Conservation (phyloP, 1,284 basidiomycete genomes). For the Rhodofomes roseus region DNA sequence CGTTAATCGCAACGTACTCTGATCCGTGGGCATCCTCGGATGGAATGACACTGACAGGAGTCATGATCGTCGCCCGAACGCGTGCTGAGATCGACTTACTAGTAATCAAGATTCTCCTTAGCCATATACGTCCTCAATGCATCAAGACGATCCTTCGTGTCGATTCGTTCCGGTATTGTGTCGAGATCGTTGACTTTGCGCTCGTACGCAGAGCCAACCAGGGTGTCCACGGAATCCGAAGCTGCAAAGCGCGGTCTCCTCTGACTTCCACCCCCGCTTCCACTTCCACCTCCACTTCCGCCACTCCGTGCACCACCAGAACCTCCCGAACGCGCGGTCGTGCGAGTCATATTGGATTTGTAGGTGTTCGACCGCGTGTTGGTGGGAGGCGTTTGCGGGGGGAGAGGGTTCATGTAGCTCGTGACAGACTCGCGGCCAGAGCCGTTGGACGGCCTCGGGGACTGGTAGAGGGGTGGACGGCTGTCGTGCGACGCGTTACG, state of each 20-base stretch:
- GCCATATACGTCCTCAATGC: conserved; percentile 68
- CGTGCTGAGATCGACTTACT: conserved; percentile 51
- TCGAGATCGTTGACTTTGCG: conserved; percentile 65
- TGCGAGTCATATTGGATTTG: conserved; percentile 22
- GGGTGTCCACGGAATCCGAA: conserved; percentile 64
- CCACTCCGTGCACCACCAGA: conserved; percentile 2
- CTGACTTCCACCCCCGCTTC: conserved; percentile 1
- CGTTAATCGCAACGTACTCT: conserved; percentile 79
- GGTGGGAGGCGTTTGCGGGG: conserved; percentile 12
- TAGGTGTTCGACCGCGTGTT: conserved; percentile 25
- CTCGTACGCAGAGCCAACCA: conserved; percentile 66
- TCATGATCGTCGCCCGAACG: conserved; percentile 10
- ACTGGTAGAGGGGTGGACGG: conserved; percentile 36
- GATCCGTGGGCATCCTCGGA: conserved; percentile 88
- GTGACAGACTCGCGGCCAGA: conserved; percentile 24
- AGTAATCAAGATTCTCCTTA: conserved; percentile 79
- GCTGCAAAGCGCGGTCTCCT: conserved; percentile 44
- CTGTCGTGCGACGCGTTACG: conserved; percentile 26
- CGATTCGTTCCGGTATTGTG: conserved; percentile 45
- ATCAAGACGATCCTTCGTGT: conserved; percentile 60
- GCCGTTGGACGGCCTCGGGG: conserved; percentile 31
- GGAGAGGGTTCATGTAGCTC: conserved; percentile 10
- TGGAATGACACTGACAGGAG: conserved; percentile 56
- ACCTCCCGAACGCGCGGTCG: conserved; percentile 12
- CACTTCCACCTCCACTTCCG: conserved; percentile 2